phyloP scores from a whole-genome alignment of 306 rosid genomes.

The Benincasa hispida region DNA sequence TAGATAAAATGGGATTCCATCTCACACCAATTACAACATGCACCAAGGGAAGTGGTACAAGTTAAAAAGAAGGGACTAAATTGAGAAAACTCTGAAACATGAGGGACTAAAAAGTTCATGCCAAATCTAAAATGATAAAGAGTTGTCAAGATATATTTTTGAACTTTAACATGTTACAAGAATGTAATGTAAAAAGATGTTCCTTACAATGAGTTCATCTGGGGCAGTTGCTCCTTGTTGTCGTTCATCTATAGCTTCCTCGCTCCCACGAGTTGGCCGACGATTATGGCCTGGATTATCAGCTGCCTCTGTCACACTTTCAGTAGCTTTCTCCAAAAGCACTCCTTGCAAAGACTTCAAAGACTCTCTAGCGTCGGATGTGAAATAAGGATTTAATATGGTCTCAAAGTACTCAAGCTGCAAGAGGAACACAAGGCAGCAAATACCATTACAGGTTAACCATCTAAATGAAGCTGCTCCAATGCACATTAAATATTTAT shows the following conservation, averaged over 20 bases:
- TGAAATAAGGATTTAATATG: conserved; percentile 80
- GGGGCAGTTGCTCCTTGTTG: conserved; percentile 66
- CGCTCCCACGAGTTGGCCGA: conserved; percentile 93
- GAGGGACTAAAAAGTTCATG: background rate
- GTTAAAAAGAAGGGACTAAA: background rate
- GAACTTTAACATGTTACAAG: background rate
- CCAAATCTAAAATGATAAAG: background rate
- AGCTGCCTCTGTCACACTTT: conserved; percentile 46
- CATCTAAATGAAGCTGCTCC: background rate
- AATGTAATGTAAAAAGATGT: background rate
- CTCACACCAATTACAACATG: background rate
- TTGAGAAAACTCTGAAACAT: background rate
- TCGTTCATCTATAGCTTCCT: conserved; percentile 77
- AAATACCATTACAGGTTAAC: background rate
- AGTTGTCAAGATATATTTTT: background rate
- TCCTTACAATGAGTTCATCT: conserved; percentile 90
- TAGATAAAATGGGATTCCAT: too few species aligned
- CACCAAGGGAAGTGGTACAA: background rate
- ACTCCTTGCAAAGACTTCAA: conserved; percentile 83
- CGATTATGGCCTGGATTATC: conserved; percentile 89
- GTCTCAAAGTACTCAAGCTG: conserved; percentile 98
- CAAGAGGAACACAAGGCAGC: conserved; percentile 10
- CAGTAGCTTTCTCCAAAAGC: conserved; percentile 92
- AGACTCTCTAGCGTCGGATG: conserved; percentile 90
- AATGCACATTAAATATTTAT: conserved; percentile 7